Conservation (phyloP, 148 eudicot species). For the Persicaria maculosa region DNA sequence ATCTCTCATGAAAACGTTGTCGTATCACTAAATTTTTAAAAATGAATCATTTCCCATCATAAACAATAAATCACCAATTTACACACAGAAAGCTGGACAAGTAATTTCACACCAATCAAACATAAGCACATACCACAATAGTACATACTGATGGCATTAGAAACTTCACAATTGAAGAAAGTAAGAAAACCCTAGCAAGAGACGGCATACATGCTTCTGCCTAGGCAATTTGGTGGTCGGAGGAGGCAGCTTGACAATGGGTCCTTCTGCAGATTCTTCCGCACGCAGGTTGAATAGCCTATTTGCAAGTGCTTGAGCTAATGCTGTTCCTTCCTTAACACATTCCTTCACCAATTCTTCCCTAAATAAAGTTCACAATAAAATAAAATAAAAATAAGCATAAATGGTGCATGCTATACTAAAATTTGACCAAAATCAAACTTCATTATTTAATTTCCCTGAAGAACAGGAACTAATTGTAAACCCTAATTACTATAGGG, state of each 20-base stretch:
- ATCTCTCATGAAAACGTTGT: not conserved
- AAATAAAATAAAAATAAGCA: not conserved
- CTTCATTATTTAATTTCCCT: not conserved
- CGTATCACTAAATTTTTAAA: not conserved
- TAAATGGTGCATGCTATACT: not conserved
- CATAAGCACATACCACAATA: slow-evolving; percentile 1
- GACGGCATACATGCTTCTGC: slow-evolving; percentile 62
- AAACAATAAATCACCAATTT: not conserved
- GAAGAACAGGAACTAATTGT: not conserved
- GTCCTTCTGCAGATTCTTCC: slow-evolving; percentile 65
- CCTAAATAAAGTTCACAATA: slow-evolving; percentile 31
- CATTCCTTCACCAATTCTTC: slow-evolving; percentile 67
- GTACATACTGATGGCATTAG: too few relatives aligned
- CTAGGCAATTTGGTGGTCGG: slow-evolving; percentile 82
- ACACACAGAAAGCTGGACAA: not conserved
- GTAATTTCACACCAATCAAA: not conserved
- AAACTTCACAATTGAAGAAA: not conserved
- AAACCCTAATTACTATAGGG: not conserved
- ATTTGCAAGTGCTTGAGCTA: slow-evolving; percentile 81
- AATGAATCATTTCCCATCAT: not conserved
- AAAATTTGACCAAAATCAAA: not conserved
- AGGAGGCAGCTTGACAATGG: slow-evolving; percentile 63
- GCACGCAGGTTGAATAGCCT: slow-evolving; percentile 68
- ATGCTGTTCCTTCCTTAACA: slow-evolving; percentile 46
- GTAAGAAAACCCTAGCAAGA: not conserved